These are phyloP conservation scores for Henckelia pumila DNA, from an alignment of 257 asterid species.

Conservation along the genomic window DNA sequence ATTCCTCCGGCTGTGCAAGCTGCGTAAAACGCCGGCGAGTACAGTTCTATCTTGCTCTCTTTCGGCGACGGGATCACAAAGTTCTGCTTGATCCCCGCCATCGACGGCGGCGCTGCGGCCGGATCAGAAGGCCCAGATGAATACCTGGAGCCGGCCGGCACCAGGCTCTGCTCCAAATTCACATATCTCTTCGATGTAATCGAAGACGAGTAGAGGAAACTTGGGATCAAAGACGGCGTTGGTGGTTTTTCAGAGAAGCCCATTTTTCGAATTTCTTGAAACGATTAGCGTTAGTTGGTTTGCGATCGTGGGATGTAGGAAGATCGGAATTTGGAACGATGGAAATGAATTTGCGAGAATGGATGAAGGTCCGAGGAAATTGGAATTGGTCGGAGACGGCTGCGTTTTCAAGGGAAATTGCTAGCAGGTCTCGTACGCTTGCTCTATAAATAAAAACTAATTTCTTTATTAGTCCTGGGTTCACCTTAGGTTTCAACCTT, in stretches of 20 bases:
- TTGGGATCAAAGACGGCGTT: slow-evolving; percentile 43
- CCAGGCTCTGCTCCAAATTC: slow-evolving; percentile 16
- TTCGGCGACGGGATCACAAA: slow-evolving; percentile 58
- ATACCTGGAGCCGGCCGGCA: slow-evolving; percentile 4
- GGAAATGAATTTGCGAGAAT: neutral
- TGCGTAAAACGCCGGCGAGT: slow-evolving; percentile 59
- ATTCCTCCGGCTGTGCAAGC: slow-evolving; percentile 67
- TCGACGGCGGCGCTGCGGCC: slow-evolving; percentile 16
- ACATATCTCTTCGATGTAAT: neutral
- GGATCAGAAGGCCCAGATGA: slow-evolving; percentile 8
- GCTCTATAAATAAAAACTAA: too few species aligned
- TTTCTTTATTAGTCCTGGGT: too few species aligned
- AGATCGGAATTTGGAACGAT: too few species aligned
- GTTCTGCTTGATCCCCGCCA: slow-evolving; percentile 16
- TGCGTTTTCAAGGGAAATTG: neutral
- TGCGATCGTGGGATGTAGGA: neutral
- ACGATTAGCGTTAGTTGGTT: neutral
- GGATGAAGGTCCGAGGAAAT: neutral
- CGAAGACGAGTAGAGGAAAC: slow-evolving; percentile 35
- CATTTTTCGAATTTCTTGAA: slow-evolving; percentile 26
- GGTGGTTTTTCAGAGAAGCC: slow-evolving; percentile 28
- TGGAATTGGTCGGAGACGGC: slow-evolving; percentile 4
- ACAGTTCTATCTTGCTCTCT: slow-evolving; percentile 63
- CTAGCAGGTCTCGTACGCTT: neutral
- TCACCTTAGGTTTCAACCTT: too few species aligned